Evolutionary conservation across 2,329 filamentous ascomycete species (phyloP), one percentile per base, ranked within the genome.

Genomic region (Talaromyces sp.): DNA sequence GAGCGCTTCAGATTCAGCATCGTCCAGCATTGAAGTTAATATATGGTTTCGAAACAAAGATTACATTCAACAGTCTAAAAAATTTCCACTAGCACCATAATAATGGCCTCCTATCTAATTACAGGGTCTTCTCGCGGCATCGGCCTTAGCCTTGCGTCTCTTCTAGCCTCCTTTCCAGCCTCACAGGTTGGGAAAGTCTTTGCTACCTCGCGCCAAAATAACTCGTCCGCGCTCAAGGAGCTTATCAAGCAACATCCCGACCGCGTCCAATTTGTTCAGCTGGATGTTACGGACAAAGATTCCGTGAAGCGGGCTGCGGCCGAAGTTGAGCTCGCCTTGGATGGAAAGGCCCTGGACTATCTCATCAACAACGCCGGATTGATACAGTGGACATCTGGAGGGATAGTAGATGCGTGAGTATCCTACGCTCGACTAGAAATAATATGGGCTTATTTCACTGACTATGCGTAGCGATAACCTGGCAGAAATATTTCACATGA

Each of bases 401-500:
- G 51, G 3, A 21, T 59, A n/a, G n/a, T 50, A 12, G n/a, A 41
- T 8, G 38, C 53, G 57, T 43, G 43, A 43, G 50, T 54, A 21
- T 31, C 14, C 14, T 7, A 3, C 3, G 14, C 14, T 31, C 2
- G n/a, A n/a, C 9, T 14, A 17, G 21, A 9, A 14, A 12, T 9
- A 9, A 7, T 26, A 27, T 17, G 32, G 12, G 12, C 19, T 62
- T 14, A 70, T 61, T n/a, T 17, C n/a, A n/a, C 54, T 12, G 29
- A 17, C 35, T 51, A 26, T 54, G 48, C 38, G 19, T n/a, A 68
- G 66, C 64, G 43, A 35, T 31, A 61, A 66, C 31, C 63, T 67
- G 21, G 59, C 48, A 8, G 50, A 48, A 19, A 75, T 72, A 1
- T 74, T 79, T 41, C 65, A 65, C 1, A 71, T 70, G 11, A 80